Evolutionary conservation across 192 early-diverging fungal genomes (phyloP).

Genomic region (Umbelopsis vinacea): DNA sequence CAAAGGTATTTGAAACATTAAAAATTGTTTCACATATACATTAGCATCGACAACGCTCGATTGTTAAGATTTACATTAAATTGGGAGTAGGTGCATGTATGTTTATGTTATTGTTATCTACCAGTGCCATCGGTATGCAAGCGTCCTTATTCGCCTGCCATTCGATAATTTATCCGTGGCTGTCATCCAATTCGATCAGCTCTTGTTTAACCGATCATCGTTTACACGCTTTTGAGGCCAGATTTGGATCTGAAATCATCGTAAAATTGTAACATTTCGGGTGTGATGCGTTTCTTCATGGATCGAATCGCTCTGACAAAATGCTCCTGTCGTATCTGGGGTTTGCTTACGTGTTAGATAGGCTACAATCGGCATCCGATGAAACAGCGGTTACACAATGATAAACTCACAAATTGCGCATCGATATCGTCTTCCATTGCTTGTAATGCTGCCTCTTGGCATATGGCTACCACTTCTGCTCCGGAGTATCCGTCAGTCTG

Average conservation of each 20-base stretch:
- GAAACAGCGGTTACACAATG: background rate
- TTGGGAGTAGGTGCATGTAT: too few relatives aligned
- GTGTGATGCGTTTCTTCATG: conserved; percentile 80
- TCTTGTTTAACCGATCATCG: background rate
- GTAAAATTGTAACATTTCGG: conserved; percentile 92
- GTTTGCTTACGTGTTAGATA: conserved; percentile 29
- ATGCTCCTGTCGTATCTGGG: conserved; percentile 59
- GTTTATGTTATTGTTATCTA: too few relatives aligned
- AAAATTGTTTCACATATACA: too few relatives aligned
- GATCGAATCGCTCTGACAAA: conserved; percentile 64
- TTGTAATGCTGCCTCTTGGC: conserved; percentile 90
- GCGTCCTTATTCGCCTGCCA: background rate
- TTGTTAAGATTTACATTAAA: too few relatives aligned
- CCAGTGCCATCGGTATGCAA: too few relatives aligned
- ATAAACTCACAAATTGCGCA: conserved; percentile 38
- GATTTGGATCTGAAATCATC: conserved; percentile 65
- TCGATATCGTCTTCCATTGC: conserved; percentile 88
- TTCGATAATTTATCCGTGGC: conserved; percentile 2
- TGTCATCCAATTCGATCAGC: background rate
- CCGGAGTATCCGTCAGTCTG: conserved; percentile 92
- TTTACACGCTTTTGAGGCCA: conserved; percentile 55
- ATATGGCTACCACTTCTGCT: conserved; percentile 90
- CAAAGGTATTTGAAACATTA: too few relatives aligned
- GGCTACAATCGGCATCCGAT: background rate
- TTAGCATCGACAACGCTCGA: too few relatives aligned